Evolutionary conservation across 108 stramenopile species (phyloP).

Genomic region (Cyclotella cryptica): DNA sequence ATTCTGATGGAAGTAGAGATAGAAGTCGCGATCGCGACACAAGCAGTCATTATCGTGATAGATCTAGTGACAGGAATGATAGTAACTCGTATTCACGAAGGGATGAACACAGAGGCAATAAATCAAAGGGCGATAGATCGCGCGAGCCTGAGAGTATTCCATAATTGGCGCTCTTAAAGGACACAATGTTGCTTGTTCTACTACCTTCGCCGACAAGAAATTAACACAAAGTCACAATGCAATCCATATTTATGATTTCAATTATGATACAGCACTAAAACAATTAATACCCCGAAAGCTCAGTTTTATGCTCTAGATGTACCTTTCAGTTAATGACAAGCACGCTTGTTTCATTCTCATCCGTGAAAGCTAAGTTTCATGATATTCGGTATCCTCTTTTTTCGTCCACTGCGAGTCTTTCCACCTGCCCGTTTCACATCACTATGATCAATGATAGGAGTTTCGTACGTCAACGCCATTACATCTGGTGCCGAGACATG

Average conservation of each 20-base stretch:
- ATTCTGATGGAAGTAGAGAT: slow-evolving; percentile 32
- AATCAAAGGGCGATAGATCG: too few relatives aligned
- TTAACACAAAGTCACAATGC: background rate
- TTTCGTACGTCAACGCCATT: slow-evolving; percentile 16
- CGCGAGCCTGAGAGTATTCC: too few relatives aligned
- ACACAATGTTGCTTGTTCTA: too few relatives aligned
- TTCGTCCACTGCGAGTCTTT: background rate
- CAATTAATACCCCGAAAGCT: background rate
- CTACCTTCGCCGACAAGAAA: too few relatives aligned
- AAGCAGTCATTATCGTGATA: background rate
- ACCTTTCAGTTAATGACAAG: too few relatives aligned
- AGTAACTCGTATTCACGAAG: background rate
- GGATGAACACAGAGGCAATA: background rate
- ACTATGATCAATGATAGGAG: slow-evolving; percentile 27
- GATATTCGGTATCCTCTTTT: background rate
- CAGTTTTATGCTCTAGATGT: background rate
- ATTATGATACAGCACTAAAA: background rate
- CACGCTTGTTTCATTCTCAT: background rate
- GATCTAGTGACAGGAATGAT: background rate
- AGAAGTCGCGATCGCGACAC: background rate
- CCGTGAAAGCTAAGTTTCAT: slow-evolving; percentile 23
- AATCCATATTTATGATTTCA: background rate
- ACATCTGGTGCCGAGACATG: slow-evolving; percentile 32
- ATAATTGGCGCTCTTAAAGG: too few relatives aligned
- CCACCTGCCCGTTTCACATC: background rate